Conservation (phyloP, 768 basidiomycete species). For the Clitopilus passeckerianus region DNA sequence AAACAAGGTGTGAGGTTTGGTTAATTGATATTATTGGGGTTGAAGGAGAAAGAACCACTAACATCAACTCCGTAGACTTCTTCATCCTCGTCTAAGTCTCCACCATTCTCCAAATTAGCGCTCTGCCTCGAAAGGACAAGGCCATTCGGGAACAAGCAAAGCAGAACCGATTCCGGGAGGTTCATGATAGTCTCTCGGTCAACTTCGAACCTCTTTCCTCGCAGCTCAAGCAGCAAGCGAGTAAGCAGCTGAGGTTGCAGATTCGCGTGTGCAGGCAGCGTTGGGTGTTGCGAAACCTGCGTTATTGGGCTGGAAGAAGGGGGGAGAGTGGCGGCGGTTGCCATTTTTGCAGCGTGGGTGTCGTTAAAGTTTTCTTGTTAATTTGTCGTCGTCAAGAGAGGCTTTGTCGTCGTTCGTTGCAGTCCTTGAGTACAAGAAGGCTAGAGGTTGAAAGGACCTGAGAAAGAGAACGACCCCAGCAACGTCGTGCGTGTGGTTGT, state of each 20-base stretch:
- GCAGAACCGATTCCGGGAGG: conserved; percentile 91
- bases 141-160: conserved; percentile 97
- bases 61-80: conserved; percentile 97
- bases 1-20: background rate
- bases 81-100: conserved; percentile 77
- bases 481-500: background rate
- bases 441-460: background rate
- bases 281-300: conserved; percentile 52
- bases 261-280: conserved; percentile 60
- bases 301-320: conserved; percentile 46
- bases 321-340: conserved; percentile 28
- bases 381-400: background rate
- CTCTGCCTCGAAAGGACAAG: conserved; percentile 89
- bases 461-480: background rate
- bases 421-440: background rate
- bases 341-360: conserved; percentile 20
- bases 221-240: conserved; percentile 85
- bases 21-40: background rate
- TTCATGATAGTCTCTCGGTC: conserved; percentile 99
- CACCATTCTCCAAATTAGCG: conserved; percentile 59
- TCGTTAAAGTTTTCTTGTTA: conserved; percentile 5
- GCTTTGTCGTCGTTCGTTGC: background rate
- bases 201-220: conserved; percentile 87
- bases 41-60: conserved; percentile 29
- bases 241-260: conserved; percentile 86